phyloP scores from a whole-genome alignment of 345 rosid species.

The Eucalyptus lansdowneana region DNA sequence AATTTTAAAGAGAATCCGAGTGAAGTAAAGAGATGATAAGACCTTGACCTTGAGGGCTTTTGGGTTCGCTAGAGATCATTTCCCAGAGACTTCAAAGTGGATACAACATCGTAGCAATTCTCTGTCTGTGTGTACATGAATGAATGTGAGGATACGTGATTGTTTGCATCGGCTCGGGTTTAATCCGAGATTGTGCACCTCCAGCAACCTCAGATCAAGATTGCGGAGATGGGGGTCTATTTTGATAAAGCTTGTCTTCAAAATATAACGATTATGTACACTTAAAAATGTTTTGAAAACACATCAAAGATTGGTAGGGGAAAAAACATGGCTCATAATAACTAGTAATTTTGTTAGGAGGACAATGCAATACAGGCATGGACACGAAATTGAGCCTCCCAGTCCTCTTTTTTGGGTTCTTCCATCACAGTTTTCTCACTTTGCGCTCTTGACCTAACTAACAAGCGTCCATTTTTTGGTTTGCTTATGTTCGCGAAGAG shows the following conservation, averaged over 20 bases:
- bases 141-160: too few relatives aligned
- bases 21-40: too few relatives aligned
- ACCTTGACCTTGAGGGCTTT: too few relatives aligned
- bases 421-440: not conserved
- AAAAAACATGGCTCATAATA: not conserved
- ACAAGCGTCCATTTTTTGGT: not conserved
- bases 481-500: conserved; percentile 9
- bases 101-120: rapidly evolving
- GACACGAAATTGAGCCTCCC: not conserved
- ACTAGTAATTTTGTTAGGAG: too few relatives aligned
- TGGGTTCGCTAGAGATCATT: too few relatives aligned
- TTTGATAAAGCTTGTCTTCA: not conserved
- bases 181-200: not conserved
- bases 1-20: too few relatives aligned
- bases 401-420: not conserved
- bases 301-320: not conserved
- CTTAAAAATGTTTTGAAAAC: not conserved
- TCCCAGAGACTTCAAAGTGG: too few relatives aligned
- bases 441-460: not conserved
- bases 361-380: not conserved
- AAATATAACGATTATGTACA: not conserved
- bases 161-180: too few relatives aligned
- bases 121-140: too few relatives aligned
- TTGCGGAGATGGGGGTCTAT: not conserved
- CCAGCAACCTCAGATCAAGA: not conserved